Evolutionary conservation across 2,329 filamentous ascomycete species (phyloP), one percentile per base, ranked within the genome.

Genomic region (Fusarium humuli): DNA sequence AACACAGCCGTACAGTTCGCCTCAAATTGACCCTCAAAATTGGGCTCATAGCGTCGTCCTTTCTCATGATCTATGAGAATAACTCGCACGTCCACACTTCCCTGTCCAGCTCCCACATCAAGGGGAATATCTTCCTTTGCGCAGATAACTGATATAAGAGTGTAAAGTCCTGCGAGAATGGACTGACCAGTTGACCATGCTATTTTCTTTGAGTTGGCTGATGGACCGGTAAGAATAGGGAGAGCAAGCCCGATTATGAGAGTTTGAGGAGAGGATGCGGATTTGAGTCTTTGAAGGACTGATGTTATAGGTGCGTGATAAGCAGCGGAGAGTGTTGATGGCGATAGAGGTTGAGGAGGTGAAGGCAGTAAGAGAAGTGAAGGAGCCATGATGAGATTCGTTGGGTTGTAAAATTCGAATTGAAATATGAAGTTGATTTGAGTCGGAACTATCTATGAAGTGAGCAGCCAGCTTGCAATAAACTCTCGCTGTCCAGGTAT

Each of bases 111-210:
- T 7, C 81, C 80, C 9, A 82, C 87, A 83, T 80, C 93, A 77
- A 79, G 92, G 81, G 79, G 91, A 81, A 82, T 85, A 48, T 82
- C 83, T 49, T 88, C 83, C 70, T 89, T 85, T 14, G 90, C 88
- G 67, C 91, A 93, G n/a, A 93, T 83, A 47, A 90, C 82, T 34
- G 91, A 91, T 59, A 96, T 83, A 52, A 98, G 85, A 74, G 90
- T 90, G 84, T 98, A 98, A 25, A 97, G 77, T 27, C 88, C 87
- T 5, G 92, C 92, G 23, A 98, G 81, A 7, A 95, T 83, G n/a
- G 86, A 84, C 79, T 97, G 94, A 0, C 90, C 87, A n/a, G 85
- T 81, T 34, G 84, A 77, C 86, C 94, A 97, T 20, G 87, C 82
- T 81, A 25, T 86, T 83, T 72, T 87, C 42, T 66, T 85, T 37